Conservation (phyloP, 2,329 filamentous ascomycete species). For the Fusarium falciforme region DNA sequence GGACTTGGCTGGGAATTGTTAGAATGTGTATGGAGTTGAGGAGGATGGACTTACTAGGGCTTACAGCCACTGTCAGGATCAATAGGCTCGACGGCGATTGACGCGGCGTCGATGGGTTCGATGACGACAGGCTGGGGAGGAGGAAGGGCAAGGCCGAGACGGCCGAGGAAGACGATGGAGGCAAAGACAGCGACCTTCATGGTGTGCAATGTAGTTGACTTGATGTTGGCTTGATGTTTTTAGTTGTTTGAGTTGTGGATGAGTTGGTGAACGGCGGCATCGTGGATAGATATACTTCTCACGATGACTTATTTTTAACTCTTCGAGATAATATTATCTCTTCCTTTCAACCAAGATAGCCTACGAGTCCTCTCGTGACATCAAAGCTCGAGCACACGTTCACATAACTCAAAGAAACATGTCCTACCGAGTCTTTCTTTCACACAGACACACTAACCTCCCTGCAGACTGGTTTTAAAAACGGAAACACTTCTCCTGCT, state of each 20-base stretch:
- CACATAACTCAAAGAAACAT: background rate
- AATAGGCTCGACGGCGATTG: conserved; percentile 13
- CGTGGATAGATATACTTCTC: conserved; percentile 6
- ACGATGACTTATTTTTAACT: background rate
- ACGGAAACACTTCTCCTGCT: conserved; percentile 11
- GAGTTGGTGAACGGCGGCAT: background rate
- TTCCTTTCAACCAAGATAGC: background rate
- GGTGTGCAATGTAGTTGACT: background rate
- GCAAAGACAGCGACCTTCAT: conserved; percentile 22
- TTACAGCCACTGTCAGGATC: conserved; percentile 15
- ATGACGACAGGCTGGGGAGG: conserved; percentile 5
- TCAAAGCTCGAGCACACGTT: background rate
- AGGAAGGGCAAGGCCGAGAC: background rate
- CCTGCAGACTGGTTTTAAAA: conserved; percentile 22
- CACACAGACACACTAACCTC: background rate
- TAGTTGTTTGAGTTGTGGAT: background rate
- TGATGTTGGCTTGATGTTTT: background rate
- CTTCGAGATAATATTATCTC: background rate
- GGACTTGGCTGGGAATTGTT: conserved; percentile 9
- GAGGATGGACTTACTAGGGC: conserved; percentile 13
- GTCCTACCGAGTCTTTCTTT: background rate
- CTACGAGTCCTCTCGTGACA: background rate
- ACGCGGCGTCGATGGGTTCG: background rate
- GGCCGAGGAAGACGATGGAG: conserved; percentile 2
- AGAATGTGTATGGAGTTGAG: background rate